Evolutionary conservation across 139 green algal genomes (phyloP).

Genomic region (Yamagishiella unicocca): DNA sequence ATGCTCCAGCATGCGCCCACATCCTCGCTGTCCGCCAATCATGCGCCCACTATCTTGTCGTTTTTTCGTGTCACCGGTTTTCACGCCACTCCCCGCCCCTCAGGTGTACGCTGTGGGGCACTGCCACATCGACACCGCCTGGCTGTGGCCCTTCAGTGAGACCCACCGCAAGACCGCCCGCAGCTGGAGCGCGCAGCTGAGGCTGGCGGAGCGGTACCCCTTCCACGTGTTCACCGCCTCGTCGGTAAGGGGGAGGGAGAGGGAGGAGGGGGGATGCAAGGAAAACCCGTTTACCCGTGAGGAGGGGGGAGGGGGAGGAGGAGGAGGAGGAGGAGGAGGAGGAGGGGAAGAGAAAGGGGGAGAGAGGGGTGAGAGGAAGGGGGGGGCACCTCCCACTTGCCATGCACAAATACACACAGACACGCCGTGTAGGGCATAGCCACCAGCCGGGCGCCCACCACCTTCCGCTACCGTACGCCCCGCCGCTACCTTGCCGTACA

Average conservation of each 20-base stretch:
- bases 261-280: neutral
- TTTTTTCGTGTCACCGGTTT: too few species aligned
- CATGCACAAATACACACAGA: neutral
- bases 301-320: too few species aligned
- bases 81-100: neutral
- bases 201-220: constrained; percentile 49
- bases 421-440: too few species aligned
- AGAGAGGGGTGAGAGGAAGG: neutral
- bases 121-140: constrained; percentile 63
- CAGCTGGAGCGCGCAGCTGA: constrained; percentile 47
- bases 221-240: constrained; percentile 52
- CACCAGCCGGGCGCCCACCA: neutral
- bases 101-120: constrained; percentile 54
- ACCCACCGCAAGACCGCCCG: constrained; percentile 54
- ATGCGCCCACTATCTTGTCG: too few species aligned
- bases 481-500: neutral
- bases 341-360: neutral
- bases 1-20: too few species aligned
- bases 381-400: neutral
- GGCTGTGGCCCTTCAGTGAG: constrained; percentile 59
- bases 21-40: too few species aligned
- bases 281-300: too few species aligned
- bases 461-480: neutral
- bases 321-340: too few species aligned
- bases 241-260: constrained; percentile 12